A percentile compares a stretch with the other conserved stretches of the same genome.
Evolutionary conservation across 1,139 yeast genomes (phyloP).

Genomic region (Saccharomyces hybrid): DNA sequence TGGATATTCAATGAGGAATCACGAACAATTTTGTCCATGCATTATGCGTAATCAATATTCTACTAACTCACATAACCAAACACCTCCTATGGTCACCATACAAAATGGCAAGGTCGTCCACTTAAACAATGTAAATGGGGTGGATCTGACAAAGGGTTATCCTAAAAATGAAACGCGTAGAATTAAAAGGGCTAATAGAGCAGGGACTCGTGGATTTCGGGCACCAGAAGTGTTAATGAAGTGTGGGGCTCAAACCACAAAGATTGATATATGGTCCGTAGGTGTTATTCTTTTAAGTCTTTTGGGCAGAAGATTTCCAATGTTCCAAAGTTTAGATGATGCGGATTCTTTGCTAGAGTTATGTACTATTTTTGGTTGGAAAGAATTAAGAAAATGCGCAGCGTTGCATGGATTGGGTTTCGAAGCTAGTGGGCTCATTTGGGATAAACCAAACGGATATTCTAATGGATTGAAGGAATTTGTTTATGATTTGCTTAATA

Average conservation of each 20-base stretch:
- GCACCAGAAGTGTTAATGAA: constrained; percentile 91
- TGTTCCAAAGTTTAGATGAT: constrained; percentile 86
- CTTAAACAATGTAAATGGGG: constrained; percentile 23
- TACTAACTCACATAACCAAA: constrained; percentile 2
- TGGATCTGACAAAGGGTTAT: constrained; percentile 49
- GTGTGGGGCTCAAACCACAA: constrained; percentile 75
- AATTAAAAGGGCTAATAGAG: constrained; percentile 89
- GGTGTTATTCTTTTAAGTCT: constrained; percentile 78
- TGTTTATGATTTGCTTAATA: constrained; percentile 25
- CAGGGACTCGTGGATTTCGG: constrained; percentile 94
- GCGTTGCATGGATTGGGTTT: constrained; percentile 82
- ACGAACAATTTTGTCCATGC: constrained; percentile 31
- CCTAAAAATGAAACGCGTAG: constrained; percentile 78
- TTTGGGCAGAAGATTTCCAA: constrained; percentile 67
- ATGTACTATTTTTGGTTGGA: constrained; percentile 73
- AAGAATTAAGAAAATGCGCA: constrained; percentile 69
- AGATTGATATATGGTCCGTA: constrained; percentile 87
- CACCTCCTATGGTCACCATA: constrained; percentile 22
- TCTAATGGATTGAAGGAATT: constrained; percentile 28
- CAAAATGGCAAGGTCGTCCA: constrained; percentile 29
- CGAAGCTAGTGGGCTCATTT: constrained; percentile 45
- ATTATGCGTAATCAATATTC: constrained; percentile 12
- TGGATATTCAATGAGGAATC: constrained; percentile 21
- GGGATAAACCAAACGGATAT: constrained; percentile 24
- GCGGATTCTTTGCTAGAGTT: constrained; percentile 84